Conservation (phyloP, 202 grass and related monocot species). For the Schoenoplectus tabernaemontani region DNA sequence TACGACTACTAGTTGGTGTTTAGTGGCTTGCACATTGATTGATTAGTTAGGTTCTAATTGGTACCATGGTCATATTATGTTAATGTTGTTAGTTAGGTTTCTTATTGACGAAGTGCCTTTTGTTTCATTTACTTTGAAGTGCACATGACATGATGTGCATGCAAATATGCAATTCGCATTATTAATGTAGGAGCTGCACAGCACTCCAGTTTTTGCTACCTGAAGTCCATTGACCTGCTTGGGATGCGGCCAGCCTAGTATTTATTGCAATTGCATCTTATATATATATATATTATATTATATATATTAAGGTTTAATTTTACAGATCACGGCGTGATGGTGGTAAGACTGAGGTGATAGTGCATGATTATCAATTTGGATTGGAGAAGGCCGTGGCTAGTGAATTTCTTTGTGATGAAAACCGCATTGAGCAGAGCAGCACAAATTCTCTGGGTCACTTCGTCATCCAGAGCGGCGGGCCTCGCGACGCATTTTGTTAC, state of each 20-base stretch:
- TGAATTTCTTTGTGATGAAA: constrained; percentile 89
- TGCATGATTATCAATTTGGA: constrained; percentile 84
- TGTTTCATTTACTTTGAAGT: not conserved
- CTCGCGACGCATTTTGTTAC: constrained; percentile 53
- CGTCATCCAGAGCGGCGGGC: constrained; percentile 29
- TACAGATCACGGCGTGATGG: constrained; percentile 38
- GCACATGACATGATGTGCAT: not conserved
- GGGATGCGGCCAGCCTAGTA: not conserved
- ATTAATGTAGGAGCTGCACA: not conserved
- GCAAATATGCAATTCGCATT: constrained; percentile 1
- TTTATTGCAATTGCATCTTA: not conserved
- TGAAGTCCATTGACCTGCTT: not conserved
- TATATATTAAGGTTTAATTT: not conserved
- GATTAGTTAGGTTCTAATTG: not conserved
- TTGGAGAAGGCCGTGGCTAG: constrained; percentile 46
- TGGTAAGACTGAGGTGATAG: constrained; percentile 54
- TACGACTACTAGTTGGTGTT: not conserved
- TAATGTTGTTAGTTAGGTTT: not conserved
- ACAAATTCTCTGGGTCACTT: constrained; percentile 53
- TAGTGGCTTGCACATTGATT: constrained; percentile 9
- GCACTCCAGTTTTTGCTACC: not conserved
- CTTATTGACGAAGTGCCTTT: not conserved
- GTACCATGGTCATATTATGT: not conserved
- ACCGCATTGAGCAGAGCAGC: constrained; percentile 36
- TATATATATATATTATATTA: too few relatives aligned